Percentiles rank a stretch among this genome's conserved stretches.
phyloP scores from a whole-genome alignment of 345 rosid species.

The Ailanthus altissimus region DNA sequence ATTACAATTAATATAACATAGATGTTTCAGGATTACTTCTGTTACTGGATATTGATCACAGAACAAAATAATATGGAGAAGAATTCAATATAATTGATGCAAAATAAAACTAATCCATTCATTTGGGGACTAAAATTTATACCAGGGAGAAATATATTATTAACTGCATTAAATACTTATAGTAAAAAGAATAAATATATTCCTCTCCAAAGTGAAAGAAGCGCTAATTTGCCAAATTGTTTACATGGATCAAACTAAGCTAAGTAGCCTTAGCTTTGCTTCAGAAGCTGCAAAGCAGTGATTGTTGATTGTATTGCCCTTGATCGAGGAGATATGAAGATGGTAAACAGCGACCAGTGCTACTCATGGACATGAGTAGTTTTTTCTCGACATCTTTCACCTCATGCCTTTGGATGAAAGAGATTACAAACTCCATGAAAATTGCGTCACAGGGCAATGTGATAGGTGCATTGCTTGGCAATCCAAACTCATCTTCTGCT shows the following conservation, averaged over 20 bases:
- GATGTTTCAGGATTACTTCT: neutral
- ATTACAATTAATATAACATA: neutral
- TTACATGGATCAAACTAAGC: too few relatives aligned
- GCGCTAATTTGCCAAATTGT: neutral
- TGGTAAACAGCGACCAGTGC: neutral
- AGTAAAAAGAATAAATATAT: too few relatives aligned
- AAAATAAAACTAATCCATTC: neutral
- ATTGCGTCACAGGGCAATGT: conserved; percentile 28
- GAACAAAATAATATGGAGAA: neutral
- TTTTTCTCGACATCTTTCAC: conserved; percentile 22
- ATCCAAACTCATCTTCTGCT: conserved; percentile 28
- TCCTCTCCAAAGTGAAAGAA: too few relatives aligned
- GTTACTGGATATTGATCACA: neutral
- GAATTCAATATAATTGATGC: neutral
- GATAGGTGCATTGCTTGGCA: neutral
- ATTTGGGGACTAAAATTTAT: neutral
- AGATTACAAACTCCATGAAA: conserved; percentile 22
- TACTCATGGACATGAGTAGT: neutral
- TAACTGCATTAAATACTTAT: too few relatives aligned
- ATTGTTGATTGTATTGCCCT: conserved; percentile 8
- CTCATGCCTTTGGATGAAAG: neutral
- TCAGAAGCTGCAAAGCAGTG: neutral
- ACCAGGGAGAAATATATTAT: too few relatives aligned
- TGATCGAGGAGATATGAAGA: neutral
- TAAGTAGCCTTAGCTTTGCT: neutral